Percentiles rank a stretch among this genome's conserved stretches.
Evolutionary conservation across 75 land plant genomes (phyloP).

Genomic region (Gnetum montanum): DNA sequence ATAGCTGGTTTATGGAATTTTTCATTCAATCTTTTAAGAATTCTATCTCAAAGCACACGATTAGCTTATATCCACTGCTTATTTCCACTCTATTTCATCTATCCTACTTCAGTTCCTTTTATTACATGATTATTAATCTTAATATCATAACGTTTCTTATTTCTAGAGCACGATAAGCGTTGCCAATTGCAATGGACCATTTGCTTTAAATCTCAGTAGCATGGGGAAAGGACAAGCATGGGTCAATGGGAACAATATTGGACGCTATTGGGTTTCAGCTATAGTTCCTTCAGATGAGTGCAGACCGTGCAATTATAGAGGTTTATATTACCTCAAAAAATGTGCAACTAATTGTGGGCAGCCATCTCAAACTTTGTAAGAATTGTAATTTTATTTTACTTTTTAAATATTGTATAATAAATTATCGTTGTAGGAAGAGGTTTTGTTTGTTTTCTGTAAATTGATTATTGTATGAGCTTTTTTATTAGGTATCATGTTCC

Average conservation of each 20-base stretch:
- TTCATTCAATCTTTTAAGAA: too few species aligned
- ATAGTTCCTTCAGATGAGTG: slow-evolving; percentile 38
- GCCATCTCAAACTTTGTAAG: slow-evolving; percentile 38
- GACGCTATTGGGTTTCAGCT: slow-evolving; percentile 76
- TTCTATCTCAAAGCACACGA: too few species aligned
- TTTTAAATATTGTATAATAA: background rate
- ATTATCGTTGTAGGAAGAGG: background rate
- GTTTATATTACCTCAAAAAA: slow-evolving; percentile 16
- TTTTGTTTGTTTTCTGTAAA: background rate
- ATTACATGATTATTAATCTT: too few species aligned
- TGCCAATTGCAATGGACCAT: slow-evolving; percentile 74
- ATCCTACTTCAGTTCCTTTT: too few species aligned
- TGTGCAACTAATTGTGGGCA: slow-evolving; percentile 34
- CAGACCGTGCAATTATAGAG: slow-evolving; percentile 29
- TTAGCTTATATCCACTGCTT: too few species aligned
- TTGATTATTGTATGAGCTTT: background rate
- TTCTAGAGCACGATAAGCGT: slow-evolving; percentile 64
- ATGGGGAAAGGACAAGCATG: slow-evolving; percentile 87
- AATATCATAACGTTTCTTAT: too few species aligned
- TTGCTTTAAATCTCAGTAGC: slow-evolving; percentile 54
- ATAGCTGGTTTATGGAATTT: too few species aligned
- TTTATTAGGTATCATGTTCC: slow-evolving; percentile 78
- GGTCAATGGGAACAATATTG: slow-evolving; percentile 80
- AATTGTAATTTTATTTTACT: background rate
- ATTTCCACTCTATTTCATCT: too few species aligned